A percentile compares a stretch with the other conserved stretches of the same genome.
Conservation (phyloP, 768 basidiomycete genomes). For the Grammothele lineata region DNA sequence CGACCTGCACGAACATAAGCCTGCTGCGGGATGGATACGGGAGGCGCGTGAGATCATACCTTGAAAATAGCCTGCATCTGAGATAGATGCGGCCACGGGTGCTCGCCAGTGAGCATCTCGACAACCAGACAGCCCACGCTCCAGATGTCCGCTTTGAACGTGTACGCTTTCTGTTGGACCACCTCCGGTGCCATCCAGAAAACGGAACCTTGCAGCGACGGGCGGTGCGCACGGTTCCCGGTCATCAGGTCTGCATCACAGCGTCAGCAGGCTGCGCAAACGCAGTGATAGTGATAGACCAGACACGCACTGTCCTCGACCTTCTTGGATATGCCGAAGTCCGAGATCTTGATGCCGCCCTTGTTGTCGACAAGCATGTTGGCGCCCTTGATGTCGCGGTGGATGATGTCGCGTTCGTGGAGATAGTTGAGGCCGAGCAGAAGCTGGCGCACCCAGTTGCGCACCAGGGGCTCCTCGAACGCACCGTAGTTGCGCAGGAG, state of each 20-base stretch:
- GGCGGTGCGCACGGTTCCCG: constrained; percentile 76
- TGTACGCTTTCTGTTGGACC: constrained; percentile 92
- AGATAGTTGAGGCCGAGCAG: constrained; percentile 85
- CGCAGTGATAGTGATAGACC: neutral
- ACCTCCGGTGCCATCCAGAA: constrained; percentile 99
- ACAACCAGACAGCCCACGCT: constrained; percentile 92
- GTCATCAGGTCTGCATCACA: constrained; percentile 35
- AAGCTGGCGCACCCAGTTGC: constrained; percentile 91
- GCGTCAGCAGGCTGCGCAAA: neutral
- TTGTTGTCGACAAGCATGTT: constrained; percentile 99
- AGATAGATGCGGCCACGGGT: constrained; percentile 91
- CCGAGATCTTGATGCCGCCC: constrained; percentile 95
- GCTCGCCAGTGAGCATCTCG: constrained; percentile 95
- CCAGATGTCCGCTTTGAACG: constrained; percentile 94
- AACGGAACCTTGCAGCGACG: constrained; percentile 94
- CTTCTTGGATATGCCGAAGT: constrained; percentile 97
- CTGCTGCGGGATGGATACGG: neutral
- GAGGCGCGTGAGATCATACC: constrained; percentile 36
- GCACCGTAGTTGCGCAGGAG: constrained; percentile 88
- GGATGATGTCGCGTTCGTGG: constrained; percentile 91
- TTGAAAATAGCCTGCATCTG: constrained; percentile 99
- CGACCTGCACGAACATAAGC: constrained; percentile 81
- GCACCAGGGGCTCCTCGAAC: constrained; percentile 88
- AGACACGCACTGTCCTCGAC: constrained; percentile 81
- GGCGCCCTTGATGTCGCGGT: constrained; percentile 98